These are phyloP conservation scores for Aotearoamyces nothofagi DNA, from an alignment of 2,329 filamentous ascomycete genomes.

Conservation along the genomic window DNA sequence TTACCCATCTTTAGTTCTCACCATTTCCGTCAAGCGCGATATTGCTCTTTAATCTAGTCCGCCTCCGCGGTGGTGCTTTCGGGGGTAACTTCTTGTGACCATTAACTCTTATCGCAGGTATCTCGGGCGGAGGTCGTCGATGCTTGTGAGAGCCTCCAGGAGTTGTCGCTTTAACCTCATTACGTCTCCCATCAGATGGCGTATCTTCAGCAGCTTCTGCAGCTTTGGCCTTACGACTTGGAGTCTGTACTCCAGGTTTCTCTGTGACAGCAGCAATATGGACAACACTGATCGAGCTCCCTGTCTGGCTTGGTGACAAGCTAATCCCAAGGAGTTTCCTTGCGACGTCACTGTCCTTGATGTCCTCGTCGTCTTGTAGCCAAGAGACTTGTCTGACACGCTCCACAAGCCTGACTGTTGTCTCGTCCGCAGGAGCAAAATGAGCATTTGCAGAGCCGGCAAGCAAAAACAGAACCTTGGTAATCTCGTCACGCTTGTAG, in stretches of 20 bases:
- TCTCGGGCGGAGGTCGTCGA: constrained; percentile 2
- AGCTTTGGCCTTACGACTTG: constrained; percentile 39
- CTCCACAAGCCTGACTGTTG: constrained; percentile 60
- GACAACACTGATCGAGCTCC: constrained; percentile 59
- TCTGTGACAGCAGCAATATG: constrained; percentile 70
- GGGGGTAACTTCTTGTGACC: constrained; percentile 18
- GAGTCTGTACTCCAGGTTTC: constrained; percentile 70
- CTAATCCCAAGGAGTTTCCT: constrained; percentile 56
- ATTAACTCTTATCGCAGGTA: constrained; percentile 5
- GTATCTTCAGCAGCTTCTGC: constrained; percentile 15
- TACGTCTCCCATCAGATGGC: constrained; percentile 7
- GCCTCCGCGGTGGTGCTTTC: constrained; percentile 17
- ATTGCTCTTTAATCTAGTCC: constrained; percentile 17
- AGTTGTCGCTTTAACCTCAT: neutral
- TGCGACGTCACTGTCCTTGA: constrained; percentile 30
- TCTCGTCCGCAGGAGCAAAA: constrained; percentile 70
- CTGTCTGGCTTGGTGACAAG: constrained; percentile 46
- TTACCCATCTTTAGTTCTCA: neutral
- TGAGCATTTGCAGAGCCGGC: constrained; percentile 51
- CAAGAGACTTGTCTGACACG: constrained; percentile 62
- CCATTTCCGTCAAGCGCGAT: neutral
- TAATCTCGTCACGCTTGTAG: constrained; percentile 81
- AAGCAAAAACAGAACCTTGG: constrained; percentile 60
- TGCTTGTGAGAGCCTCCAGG: constrained; percentile 4
- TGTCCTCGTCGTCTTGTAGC: constrained; percentile 34